Evolutionary conservation across 192 early-diverging fungal species (phyloP).

Genomic region (Rhizophagus sp.): DNA sequence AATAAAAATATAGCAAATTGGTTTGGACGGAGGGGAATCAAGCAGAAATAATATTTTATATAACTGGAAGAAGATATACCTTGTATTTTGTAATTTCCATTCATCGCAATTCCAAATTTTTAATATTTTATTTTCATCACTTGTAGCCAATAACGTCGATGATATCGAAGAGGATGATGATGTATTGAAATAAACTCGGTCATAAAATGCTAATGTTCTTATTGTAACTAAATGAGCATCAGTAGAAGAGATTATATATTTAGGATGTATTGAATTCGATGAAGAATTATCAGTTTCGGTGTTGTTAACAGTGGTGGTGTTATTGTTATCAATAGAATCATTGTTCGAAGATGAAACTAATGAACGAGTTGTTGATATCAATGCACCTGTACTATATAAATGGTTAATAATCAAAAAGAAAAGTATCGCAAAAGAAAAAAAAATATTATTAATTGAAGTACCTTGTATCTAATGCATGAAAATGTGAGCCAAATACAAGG

Average conservation of each 20-base stretch:
- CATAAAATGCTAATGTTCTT: conserved; percentile 55
- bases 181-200: conserved; percentile 42
- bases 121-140: conserved; percentile 68
- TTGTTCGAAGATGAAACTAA: conserved; percentile 9
- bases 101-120: conserved; percentile 62
- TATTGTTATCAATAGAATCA: conserved; percentile 27
- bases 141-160: conserved; percentile 52
- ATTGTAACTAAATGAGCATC: conserved; percentile 40
- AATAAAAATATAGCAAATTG: conserved; percentile 19
- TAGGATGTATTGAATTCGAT: conserved; percentile 20
- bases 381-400: conserved; percentile 28
- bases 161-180: too few relatives aligned
- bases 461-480: conserved; percentile 54
- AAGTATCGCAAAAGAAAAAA: neutral
- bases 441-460: conserved; percentile 20
- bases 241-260: conserved; percentile 29
- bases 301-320: conserved; percentile 27
- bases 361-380: conserved; percentile 17
- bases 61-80: conserved; percentile 20
- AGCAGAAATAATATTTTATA: neutral
- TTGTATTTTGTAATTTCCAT: conserved; percentile 56
- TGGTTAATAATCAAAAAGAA: neutral
- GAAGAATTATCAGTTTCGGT: conserved; percentile 20
- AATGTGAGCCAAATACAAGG: conserved; percentile 51
- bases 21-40: neutral